phyloP scores from a whole-genome alignment of 208 protist species.

The Trypanosoma conorhini region DNA sequence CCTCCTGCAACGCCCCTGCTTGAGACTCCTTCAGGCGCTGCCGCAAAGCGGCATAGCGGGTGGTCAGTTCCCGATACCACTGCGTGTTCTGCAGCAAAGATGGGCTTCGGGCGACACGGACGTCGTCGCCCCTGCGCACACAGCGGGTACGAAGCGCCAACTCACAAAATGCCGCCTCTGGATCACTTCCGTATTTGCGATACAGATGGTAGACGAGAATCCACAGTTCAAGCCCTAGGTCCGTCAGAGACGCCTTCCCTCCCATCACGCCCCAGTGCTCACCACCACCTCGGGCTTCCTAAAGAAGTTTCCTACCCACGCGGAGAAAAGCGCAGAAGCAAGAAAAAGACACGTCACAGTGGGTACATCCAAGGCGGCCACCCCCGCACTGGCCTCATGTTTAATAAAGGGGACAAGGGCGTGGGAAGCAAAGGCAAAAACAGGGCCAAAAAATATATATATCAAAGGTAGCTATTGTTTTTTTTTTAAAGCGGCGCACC shows the following conservation, averaged over 20 bases:
- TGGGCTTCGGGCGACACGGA: conserved; percentile 2
- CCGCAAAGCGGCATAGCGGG: conserved; percentile 39
- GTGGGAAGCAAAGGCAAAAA: conserved; percentile 4
- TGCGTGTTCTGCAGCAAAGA: conserved; percentile 26
- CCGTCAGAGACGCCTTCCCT: conserved; percentile 17
- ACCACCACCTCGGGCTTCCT: background rate
- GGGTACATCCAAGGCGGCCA: background rate
- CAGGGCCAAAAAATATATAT: background rate
- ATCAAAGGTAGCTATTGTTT: background rate
- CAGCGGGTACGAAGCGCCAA: conserved; percentile 50
- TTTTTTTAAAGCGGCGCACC: background rate
- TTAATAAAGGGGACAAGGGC: too few species aligned
- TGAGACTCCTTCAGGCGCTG: conserved; percentile 26
- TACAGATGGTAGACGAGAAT: conserved; percentile 73
- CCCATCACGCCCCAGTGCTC: background rate
- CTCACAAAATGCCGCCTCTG: conserved; percentile 39
- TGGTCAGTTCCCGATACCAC: conserved; percentile 60
- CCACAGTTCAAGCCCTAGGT: conserved; percentile 71
- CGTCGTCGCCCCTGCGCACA: conserved; percentile 10
- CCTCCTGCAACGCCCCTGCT: conserved; percentile 39
- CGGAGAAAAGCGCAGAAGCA: background rate
- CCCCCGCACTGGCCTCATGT: background rate
- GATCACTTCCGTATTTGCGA: conserved; percentile 21
- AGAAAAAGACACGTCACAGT: background rate
- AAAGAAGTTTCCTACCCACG: background rate